phyloP scores from a whole-genome alignment of 2,329 filamentous ascomycete genomes.

The Venturiaceae sp. region DNA sequence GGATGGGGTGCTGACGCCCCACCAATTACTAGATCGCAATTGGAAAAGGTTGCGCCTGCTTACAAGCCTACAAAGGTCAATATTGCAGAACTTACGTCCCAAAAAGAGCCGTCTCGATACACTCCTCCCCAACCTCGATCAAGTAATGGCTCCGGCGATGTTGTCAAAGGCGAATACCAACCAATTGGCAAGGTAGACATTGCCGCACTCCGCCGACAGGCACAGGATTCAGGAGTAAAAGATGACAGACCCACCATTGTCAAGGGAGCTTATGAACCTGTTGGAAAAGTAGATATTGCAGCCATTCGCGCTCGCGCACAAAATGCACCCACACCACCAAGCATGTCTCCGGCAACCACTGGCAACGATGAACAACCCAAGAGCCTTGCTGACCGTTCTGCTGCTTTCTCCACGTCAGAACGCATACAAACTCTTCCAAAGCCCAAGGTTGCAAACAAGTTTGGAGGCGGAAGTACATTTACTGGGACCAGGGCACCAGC shows the following conservation, averaged over 20 bases:
- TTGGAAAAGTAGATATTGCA: constrained; percentile 95
- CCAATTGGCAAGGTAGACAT: constrained; percentile 98
- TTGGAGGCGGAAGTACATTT: constrained; percentile 62
- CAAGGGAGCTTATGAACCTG: constrained; percentile 87
- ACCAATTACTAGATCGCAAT: constrained; percentile 72
- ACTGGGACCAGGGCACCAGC: constrained; percentile 82
- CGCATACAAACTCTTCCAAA: constrained; percentile 77
- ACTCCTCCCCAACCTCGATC: constrained; percentile 36
- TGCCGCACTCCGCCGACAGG: constrained; percentile 69
- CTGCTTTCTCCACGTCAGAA: constrained; percentile 66
- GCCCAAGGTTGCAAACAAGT: constrained; percentile 89
- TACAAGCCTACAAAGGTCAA: constrained; percentile 96
- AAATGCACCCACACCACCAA: constrained; percentile 23
- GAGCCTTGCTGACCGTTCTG: constrained; percentile 64
- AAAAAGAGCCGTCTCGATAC: constrained; percentile 57
- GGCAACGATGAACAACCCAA: constrained; percentile 43
- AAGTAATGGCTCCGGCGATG: constrained; percentile 43
- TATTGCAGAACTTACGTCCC: constrained; percentile 72
- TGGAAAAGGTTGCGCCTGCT: constrained; percentile 86
- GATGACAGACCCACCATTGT: constrained; percentile 78
- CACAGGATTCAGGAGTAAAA: constrained; percentile 48
- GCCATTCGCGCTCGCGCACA: constrained; percentile 82
- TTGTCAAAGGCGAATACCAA: constrained; percentile 82
- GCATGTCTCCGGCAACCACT: constrained; percentile 33
- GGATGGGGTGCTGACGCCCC: constrained; percentile 95